A percentile compares a stretch with the other conserved stretches of the same genome.
Conservation (phyloP, 202 grass and related monocot genomes). For the Schoenoplectus tabernaemontani region DNA sequence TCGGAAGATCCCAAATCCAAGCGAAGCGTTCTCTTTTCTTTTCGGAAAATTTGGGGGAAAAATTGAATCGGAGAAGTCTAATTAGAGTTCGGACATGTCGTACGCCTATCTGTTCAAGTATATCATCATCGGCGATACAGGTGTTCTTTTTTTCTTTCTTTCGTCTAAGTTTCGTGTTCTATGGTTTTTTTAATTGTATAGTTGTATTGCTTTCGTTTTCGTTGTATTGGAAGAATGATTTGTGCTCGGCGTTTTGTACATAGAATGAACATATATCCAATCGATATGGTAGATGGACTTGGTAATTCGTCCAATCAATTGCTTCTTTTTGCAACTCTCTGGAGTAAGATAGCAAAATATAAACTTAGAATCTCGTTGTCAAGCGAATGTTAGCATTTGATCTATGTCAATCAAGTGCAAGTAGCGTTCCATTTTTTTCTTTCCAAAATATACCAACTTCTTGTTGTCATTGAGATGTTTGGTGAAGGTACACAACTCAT, state of each 20-base stretch:
- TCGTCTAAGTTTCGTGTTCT: neutral
- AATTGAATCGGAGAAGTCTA: neutral
- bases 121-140: conserved; percentile 99
- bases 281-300: neutral
- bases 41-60: neutral
- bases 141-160: conserved; percentile 6
- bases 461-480: neutral
- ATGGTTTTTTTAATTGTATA: neutral
- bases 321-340: neutral
- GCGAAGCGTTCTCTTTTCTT: neutral
- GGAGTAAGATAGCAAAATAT: neutral
- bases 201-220: neutral
- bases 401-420: neutral
- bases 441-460: neutral
- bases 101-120: conserved; percentile 98
- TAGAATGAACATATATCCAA: neutral
- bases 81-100: conserved; percentile 43
- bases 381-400: neutral
- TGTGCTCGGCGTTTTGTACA: neutral
- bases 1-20: neutral
- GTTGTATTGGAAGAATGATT: neutral
- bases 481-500: neutral
- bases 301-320: neutral
- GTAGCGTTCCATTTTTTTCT: neutral
- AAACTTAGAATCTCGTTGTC: neutral